phyloP scores from a whole-genome alignment of 371 early-diverging fungal genomes.

The Saksenaea vasiformis region DNA sequence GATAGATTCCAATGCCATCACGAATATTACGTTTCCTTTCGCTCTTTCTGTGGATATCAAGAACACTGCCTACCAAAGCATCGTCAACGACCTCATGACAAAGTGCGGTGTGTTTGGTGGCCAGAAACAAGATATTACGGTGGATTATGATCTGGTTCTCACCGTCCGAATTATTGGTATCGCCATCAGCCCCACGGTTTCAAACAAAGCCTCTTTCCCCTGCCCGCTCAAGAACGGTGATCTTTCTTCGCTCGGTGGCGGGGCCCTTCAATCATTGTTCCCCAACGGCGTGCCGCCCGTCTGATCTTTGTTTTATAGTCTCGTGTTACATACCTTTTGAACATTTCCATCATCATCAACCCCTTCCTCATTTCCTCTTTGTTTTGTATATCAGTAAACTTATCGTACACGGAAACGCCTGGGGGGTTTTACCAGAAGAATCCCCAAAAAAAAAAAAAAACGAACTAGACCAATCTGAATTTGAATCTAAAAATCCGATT shows the following conservation, averaged over 20 bases:
- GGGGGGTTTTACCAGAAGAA: no score
- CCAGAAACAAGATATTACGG: constrained; percentile 25
- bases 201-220: constrained; percentile 30
- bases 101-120: constrained; percentile 50
- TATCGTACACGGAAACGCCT: no score
- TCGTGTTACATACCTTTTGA: not conserved
- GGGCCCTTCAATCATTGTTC: not conserved
- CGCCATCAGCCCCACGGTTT: constrained; percentile 43
- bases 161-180: constrained; percentile 48
- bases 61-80: constrained; percentile 36
- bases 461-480: no score
- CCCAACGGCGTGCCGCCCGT: not conserved
- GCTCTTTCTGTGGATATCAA: constrained; percentile 32
- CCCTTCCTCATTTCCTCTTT: no score
- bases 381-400: no score
- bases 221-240: constrained; percentile 22
- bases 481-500: no score
- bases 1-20: constrained; percentile 42
- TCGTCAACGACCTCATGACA: constrained; percentile 45
- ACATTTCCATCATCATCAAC: no score
- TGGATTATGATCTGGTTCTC: constrained; percentile 45
- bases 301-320: not conserved
- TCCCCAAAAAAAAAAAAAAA: no score
- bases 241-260: not conserved
- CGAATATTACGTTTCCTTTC: constrained; percentile 53